phyloP scores from a whole-genome alignment of 768 basidiomycete species.

The Daedaleopsis nitida region DNA sequence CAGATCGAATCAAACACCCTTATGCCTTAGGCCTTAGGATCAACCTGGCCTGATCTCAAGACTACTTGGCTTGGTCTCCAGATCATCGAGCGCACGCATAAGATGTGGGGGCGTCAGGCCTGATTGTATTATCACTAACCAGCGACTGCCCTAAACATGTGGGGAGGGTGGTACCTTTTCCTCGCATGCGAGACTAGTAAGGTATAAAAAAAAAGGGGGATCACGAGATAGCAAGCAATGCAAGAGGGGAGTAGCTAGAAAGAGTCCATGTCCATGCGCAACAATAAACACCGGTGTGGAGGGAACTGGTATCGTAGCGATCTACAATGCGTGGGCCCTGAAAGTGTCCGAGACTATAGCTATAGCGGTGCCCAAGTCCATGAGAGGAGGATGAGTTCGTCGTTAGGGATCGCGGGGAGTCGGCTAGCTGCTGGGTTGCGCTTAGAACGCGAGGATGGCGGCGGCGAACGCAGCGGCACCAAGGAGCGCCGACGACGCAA shows the following conservation, averaged over 20 bases:
- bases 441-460: conserved; percentile 34
- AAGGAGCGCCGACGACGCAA: conserved; percentile 52
- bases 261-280: conserved; percentile 20
- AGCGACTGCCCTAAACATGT: conserved; percentile 28
- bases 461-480: conserved; percentile 53
- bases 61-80: too few relatives aligned
- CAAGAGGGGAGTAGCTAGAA: conserved; percentile 10
- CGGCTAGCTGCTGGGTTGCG: conserved; percentile 3
- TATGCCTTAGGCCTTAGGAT: too few relatives aligned
- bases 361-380: conserved; percentile 17
- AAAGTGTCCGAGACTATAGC: conserved; percentile 23
- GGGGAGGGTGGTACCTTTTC: conserved; percentile 28
- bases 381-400: conserved; percentile 12
- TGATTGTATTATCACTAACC: conserved; percentile 26
- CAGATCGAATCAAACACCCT: too few relatives aligned
- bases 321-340: conserved; percentile 19
- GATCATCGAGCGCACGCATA: neutral
- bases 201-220: conserved; percentile 19
- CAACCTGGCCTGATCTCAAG: too few relatives aligned
- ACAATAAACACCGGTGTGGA: conserved; percentile 12
- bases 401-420: neutral
- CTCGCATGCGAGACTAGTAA: conserved; percentile 34
- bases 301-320: conserved; percentile 16
- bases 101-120: conserved; percentile 22
- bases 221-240: conserved; percentile 13